Evolutionary conservation across 176 grass and related monocot genomes (phyloP).

Genomic region (Carex cristatella): DNA sequence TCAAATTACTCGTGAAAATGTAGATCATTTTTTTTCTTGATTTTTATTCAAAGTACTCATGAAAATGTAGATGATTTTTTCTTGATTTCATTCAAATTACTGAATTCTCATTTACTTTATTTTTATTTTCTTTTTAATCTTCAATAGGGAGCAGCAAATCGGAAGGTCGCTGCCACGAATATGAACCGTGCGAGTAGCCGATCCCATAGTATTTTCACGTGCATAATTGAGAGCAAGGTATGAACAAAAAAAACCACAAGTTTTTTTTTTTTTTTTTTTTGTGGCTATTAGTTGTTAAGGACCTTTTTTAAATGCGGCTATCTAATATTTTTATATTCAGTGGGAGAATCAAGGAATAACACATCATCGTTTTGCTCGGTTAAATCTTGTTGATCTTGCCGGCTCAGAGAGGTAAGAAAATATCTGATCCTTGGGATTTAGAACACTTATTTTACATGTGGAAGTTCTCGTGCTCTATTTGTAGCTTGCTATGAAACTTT

Average conservation of each 20-base stretch:
- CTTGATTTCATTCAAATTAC: neutral
- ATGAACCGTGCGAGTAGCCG: slow-evolving; percentile 97
- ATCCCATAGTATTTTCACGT: slow-evolving; percentile 98
- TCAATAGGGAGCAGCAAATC: slow-evolving; percentile 80
- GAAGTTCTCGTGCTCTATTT: neutral
- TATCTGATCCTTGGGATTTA: neutral
- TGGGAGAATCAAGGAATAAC: slow-evolving; percentile 95
- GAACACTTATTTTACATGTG: neutral
- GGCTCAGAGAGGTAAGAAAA: slow-evolving; percentile 84
- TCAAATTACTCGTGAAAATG: neutral
- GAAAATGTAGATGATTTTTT: neutral
- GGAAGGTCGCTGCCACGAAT: slow-evolving; percentile 97
- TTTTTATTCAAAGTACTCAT: neutral
- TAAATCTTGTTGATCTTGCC: slow-evolving; percentile 97
- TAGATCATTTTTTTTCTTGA: neutral
- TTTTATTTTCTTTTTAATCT: neutral
- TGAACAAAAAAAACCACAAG: slow-evolving; percentile 7
- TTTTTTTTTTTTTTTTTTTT: neutral
- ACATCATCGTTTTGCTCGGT: slow-evolving; percentile 79
- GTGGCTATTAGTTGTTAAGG: neutral
- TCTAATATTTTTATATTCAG: slow-evolving; percentile 34
- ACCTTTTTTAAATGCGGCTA: neutral
- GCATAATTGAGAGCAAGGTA: slow-evolving; percentile 98
- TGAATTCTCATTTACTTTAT: neutral
- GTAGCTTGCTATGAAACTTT: neutral